Percentiles rank a stretch among this genome's conserved stretches.
These are phyloP conservation scores for Malus hybrid DNA, from an alignment of 331 rosid species.

Conservation along the genomic window DNA sequence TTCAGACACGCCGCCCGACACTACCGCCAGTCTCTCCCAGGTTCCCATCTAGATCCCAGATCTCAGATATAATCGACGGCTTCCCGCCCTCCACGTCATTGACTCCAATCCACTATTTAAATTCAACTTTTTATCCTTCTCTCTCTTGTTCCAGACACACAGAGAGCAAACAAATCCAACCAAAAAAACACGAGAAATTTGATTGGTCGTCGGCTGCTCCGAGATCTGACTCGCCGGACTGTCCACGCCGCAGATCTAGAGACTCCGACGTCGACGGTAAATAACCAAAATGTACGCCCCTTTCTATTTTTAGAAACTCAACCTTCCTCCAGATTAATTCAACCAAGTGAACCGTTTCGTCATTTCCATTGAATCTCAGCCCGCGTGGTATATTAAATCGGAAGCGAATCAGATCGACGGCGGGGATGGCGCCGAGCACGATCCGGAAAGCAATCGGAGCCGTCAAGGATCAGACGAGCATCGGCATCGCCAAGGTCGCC, in stretches of 20 bases:
- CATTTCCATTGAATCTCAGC: background rate
- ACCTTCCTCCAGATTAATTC: background rate
- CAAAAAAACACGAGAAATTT: background rate
- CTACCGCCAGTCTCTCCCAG: background rate
- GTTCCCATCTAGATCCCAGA: background rate
- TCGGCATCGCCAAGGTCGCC: constrained; percentile 84
- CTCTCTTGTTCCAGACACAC: background rate
- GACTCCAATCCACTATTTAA: constrained; percentile 6
- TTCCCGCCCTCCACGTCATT: constrained; percentile 5
- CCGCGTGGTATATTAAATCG: background rate
- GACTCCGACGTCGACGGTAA: constrained; percentile 5
- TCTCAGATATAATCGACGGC: background rate
- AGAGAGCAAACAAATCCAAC: background rate
- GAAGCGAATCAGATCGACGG: background rate
- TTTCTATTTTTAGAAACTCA: background rate
- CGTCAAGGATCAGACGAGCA: constrained; percentile 96
- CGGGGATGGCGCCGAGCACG: constrained; percentile 75
- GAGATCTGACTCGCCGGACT: constrained; percentile 9
- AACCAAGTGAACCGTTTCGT: background rate
- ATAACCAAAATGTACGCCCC: background rate
- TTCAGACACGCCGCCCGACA: constrained; percentile 8
- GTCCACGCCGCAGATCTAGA: constrained; percentile 30
- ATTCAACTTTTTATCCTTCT: background rate
- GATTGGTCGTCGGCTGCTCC: background rate
- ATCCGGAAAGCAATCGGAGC: constrained; percentile 96